Conservation (phyloP, 1,284 basidiomycete genomes). For the Stygiomarasmius scandens region DNA sequence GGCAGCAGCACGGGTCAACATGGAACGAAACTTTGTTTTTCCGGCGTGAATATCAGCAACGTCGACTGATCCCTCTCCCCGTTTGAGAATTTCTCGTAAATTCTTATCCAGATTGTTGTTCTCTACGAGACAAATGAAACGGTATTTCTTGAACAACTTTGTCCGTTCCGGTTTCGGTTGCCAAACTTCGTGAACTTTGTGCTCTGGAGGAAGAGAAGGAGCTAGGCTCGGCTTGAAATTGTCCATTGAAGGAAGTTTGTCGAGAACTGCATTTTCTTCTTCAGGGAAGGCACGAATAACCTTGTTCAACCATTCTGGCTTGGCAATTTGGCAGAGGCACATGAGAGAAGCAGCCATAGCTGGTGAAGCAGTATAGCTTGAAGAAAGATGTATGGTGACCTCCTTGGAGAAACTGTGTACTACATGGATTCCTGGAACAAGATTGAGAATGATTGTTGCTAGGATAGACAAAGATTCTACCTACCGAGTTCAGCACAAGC, state of each 20-base stretch:
- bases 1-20: constrained; percentile 52
- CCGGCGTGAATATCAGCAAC: constrained; percentile 55
- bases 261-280: constrained; percentile 42
- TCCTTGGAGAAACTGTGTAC: constrained; percentile 43
- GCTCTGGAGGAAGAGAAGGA: constrained; percentile 43
- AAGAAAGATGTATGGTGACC: constrained; percentile 63
- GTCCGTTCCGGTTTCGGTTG: constrained; percentile 62
- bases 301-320: constrained; percentile 64
- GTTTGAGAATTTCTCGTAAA: constrained; percentile 51
- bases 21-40: constrained; percentile 48
- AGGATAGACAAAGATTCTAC: constrained; percentile 11
- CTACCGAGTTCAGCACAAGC: constrained; percentile 60
- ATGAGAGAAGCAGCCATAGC: constrained; percentile 58
- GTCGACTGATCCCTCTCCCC: constrained; percentile 61
- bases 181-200: constrained; percentile 61
- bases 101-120: constrained; percentile 50
- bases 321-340: constrained; percentile 56
- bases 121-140: constrained; percentile 64
- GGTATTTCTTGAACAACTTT: constrained; percentile 50
- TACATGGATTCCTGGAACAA: constrained; percentile 53
- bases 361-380: constrained; percentile 50
- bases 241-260: constrained; percentile 44
- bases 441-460: background rate
- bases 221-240: constrained; percentile 63
- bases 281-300: constrained; percentile 42